Evolutionary conservation across 208 protist genomes (phyloP), one percentile per base, ranked within the genome.

Genomic region (Leishmania martiniquensis): DNA sequence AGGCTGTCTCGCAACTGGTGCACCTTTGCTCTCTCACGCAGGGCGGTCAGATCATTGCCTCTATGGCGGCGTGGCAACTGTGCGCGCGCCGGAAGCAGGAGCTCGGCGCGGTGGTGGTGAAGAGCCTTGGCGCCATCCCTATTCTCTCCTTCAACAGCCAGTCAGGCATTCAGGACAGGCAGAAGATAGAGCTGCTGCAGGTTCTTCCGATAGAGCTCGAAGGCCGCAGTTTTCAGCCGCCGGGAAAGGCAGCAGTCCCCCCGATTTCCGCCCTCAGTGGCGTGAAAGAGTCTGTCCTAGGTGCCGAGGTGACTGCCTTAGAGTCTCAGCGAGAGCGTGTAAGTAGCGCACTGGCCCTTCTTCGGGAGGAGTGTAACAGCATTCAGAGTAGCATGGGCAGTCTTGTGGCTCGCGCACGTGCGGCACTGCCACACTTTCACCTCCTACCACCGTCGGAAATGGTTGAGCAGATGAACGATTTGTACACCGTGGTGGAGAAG

Each of bases 401-500:
- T 3, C 82, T 95, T 6, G 65, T 85, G 25, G 72, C 81, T 7
- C 88, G 85, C 2, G 78, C 89, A 32, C 83, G 90, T 22, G 67
- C 84, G 29, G 70, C 74, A 12, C 91, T 85, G 59, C 77, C 87
- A 39, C 87, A 95, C 75, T 97, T 97, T 83, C 94, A 96, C 75
- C 74, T 95, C 7, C 82, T 97, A 17, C 90, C 92, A 22, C 94
- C 94, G 9, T 85, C 85, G 0, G 94, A 95, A 76, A 96, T 97
- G 92, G 88, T 95, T 34, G 71, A 59, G 39, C 89, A 95, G 80
- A 85, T 97, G 85, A 96, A 96, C 77, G 89, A 96, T 71, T 85
- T 97, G 37, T 97, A 95, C 83, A 82, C 63, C 59, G 86, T 95
- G 7, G 89, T 94, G 87, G 92, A 97, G 70, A 87, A 89, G 77